These are phyloP conservation scores for Helicosporidium sp. DNA, from an alignment of 139 green algal species.

Conservation along the genomic window DNA sequence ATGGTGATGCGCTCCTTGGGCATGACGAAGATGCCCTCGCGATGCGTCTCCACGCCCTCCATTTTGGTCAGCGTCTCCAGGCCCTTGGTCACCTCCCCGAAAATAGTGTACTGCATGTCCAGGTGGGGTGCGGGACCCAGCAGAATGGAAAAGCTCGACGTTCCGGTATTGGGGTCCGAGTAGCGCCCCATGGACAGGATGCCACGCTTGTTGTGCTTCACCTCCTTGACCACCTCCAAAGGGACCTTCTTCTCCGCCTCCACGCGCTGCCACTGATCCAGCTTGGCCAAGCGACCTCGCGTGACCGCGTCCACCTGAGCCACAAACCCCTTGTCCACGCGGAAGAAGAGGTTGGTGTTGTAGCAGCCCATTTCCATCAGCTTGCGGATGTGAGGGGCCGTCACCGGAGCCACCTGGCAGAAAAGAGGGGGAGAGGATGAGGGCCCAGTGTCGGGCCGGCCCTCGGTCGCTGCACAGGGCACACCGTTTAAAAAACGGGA, in stretches of 20 bases:
- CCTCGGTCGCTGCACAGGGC: neutral
- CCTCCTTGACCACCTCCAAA: slow-evolving; percentile 43
- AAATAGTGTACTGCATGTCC: slow-evolving; percentile 60
- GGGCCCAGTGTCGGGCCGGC: neutral
- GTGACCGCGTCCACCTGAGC: slow-evolving; percentile 55
- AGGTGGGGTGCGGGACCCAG: slow-evolving; percentile 59
- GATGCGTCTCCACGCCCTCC: slow-evolving; percentile 40
- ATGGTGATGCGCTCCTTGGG: slow-evolving; percentile 52
- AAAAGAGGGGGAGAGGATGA: no score
- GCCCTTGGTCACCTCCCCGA: slow-evolving; percentile 45
- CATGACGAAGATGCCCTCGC: slow-evolving; percentile 78
- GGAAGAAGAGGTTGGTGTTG: slow-evolving; percentile 67
- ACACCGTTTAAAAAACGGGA: neutral
- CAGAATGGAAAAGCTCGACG: slow-evolving; percentile 66
- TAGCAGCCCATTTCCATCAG: slow-evolving; percentile 49
- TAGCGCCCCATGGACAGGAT: slow-evolving; percentile 61
- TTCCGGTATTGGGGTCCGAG: slow-evolving; percentile 59
- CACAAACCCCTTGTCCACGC: slow-evolving; percentile 76
- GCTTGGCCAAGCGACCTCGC: slow-evolving; percentile 20
- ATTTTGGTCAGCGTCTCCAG: slow-evolving; percentile 52
- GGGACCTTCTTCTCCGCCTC: slow-evolving; percentile 42
- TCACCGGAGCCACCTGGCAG: slow-evolving; percentile 43
- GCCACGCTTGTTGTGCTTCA: slow-evolving; percentile 43
- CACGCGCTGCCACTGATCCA: slow-evolving; percentile 38
- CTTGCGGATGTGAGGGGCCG: slow-evolving; percentile 53